Percentiles rank a stretch among this genome's conserved stretches.
These are phyloP conservation scores for Cavenderia fasciculata DNA, from an alignment of 78 protist species.

Conservation along the genomic window DNA sequence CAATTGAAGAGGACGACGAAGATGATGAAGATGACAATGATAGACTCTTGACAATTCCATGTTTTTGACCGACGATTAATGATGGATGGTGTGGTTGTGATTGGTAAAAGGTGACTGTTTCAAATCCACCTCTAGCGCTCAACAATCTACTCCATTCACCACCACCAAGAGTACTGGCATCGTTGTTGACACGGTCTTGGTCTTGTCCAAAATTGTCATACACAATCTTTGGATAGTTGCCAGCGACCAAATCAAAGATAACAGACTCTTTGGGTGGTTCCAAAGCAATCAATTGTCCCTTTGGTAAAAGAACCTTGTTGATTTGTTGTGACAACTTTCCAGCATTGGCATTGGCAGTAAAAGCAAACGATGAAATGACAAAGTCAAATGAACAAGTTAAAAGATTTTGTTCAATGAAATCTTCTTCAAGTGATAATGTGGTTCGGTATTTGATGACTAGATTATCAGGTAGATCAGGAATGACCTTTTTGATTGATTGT, in stretches of 20 bases:
- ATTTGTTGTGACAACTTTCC: not conserved
- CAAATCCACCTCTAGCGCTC: not conserved
- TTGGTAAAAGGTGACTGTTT: not conserved
- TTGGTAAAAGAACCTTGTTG: conserved; percentile 3
- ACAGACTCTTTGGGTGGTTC: conserved; percentile 23
- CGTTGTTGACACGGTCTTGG: not conserved
- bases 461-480: too few species aligned
- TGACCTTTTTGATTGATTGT: not conserved
- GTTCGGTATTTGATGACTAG: conserved; percentile 17
- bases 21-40: not conserved
- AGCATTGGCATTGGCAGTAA: not conserved
- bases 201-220: not conserved
- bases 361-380: not conserved
- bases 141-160: not conserved
- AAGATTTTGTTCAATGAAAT: not conserved
- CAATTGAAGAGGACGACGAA: not conserved
- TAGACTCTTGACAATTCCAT: too few species aligned
- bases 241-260: conserved; percentile 8
- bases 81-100: not conserved
- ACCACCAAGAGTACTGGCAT: not conserved
- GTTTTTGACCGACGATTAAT: conserved; percentile 6
- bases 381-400: conserved; percentile 10
- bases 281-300: conserved; percentile 7
- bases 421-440: not conserved
- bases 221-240: not conserved